Conservation (phyloP, 495 filamentous ascomycete species). For the Lichina pygmaea region DNA sequence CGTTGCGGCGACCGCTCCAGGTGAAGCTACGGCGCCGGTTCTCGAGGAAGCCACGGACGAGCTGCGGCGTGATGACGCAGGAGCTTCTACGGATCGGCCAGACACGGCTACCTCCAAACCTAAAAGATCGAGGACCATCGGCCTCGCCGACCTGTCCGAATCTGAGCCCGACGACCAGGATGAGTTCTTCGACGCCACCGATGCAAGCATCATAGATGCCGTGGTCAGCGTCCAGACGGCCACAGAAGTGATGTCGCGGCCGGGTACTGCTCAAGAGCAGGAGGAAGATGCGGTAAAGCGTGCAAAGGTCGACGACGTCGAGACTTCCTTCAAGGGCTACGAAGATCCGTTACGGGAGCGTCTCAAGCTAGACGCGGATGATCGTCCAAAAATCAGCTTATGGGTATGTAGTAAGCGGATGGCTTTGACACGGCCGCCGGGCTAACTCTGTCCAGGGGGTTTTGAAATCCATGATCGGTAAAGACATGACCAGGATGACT, state of each 20-base stretch:
- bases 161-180: constrained; percentile 58
- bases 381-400: constrained; percentile 78
- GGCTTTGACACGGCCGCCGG: no score
- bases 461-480: constrained; percentile 97
- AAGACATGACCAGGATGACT: constrained; percentile 99
- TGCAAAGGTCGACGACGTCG: constrained; percentile 29
- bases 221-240: background rate
- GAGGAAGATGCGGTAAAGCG: constrained; percentile 15
- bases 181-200: constrained; percentile 94
- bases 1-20: background rate
- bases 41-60: constrained; percentile 6
- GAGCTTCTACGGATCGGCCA: constrained; percentile 2
- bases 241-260: constrained; percentile 6
- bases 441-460: constrained; percentile 33
- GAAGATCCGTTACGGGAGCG: constrained; percentile 55
- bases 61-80: constrained; percentile 6
- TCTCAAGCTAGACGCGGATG: constrained; percentile 74
- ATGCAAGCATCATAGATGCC: constrained; percentile 61
- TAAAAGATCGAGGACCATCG: constrained; percentile 28
- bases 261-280: background rate
- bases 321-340: constrained; percentile 62
- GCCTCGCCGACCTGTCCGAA: constrained; percentile 32
- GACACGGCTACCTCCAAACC: constrained; percentile 9
- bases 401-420: constrained; percentile 37
- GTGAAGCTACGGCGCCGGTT: background rate